phyloP scores from a whole-genome alignment of 352 stramenopile species.

The Pythium scleroteichum region DNA sequence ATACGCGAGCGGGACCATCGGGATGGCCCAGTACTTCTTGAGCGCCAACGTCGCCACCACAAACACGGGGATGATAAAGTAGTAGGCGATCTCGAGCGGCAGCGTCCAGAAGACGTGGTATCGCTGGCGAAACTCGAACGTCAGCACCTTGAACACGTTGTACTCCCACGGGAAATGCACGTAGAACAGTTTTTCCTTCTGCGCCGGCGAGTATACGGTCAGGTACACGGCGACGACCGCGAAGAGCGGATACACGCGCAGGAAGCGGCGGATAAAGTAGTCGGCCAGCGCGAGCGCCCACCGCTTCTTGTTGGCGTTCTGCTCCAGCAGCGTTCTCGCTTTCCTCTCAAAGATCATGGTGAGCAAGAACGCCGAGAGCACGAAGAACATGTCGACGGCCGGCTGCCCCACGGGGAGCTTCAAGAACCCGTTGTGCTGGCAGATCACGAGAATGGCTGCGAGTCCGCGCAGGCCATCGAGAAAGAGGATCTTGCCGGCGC shows the following conservation, averaged over 20 bases:
- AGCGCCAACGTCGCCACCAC: constrained; percentile 14
- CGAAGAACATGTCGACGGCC: no score
- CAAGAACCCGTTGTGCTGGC: no score
- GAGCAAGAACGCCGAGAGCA: no score
- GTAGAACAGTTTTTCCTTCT: neutral
- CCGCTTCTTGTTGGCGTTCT: no score
- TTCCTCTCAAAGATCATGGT: no score
- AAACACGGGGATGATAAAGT: constrained; percentile 39
- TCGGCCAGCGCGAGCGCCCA: neutral
- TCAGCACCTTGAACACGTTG: constrained; percentile 1
- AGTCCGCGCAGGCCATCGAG: no score
- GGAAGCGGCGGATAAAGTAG: neutral
- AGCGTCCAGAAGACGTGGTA: constrained; percentile 25
- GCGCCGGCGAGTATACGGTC: neutral
- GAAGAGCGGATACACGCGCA: constrained; percentile 7
- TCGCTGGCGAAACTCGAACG: neutral
- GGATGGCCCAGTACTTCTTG: constrained; percentile 19
- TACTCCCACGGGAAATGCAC: neutral
- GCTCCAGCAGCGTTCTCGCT: no score
- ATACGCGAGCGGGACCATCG: constrained; percentile 10
- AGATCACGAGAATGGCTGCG: no score
- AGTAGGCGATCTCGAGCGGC: constrained; percentile 43
- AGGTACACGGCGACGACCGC: neutral
- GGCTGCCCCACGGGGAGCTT: no score
- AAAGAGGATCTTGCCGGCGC: neutral